Evolutionary conservation across 805 yeast genomes (phyloP).

Genomic region (Candida jianshihensis): DNA sequence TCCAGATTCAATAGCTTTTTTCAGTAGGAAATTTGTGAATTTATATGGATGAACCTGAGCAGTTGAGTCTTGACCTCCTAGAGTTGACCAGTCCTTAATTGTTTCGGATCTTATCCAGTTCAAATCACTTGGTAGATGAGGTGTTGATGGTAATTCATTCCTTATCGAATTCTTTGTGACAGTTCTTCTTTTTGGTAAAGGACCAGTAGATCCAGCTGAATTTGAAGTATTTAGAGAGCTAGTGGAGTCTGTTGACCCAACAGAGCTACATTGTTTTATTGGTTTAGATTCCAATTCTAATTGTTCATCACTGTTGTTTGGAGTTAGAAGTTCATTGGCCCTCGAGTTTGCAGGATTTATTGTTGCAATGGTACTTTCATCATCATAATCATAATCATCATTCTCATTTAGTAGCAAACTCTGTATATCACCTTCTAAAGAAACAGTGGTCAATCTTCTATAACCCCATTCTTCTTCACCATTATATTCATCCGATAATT

Average conservation of each 20-base stretch:
- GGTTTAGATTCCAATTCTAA: constrained; percentile 7
- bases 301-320: constrained; percentile 9
- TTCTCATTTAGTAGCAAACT: constrained; percentile 17
- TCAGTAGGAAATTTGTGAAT: constrained; percentile 78
- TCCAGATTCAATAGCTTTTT: constrained; percentile 75
- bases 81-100: constrained; percentile 64
- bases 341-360: neutral
- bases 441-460: constrained; percentile 78
- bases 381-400: constrained; percentile 15
- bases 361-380: constrained; percentile 3
- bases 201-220: constrained; percentile 12
- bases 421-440: constrained; percentile 75
- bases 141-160: constrained; percentile 16
- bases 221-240: constrained; percentile 13
- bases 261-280: constrained; percentile 8
- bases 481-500: constrained; percentile 65
- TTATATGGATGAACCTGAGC: constrained; percentile 96
- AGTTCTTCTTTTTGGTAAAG: constrained; percentile 28
- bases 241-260: constrained; percentile 9
- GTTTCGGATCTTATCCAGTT: constrained; percentile 68
- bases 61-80: constrained; percentile 83
- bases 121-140: constrained; percentile 51
- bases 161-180: constrained; percentile 28
- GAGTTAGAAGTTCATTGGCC: constrained; percentile 5
- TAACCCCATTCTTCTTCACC: constrained; percentile 94